A percentile compares a stretch with the other conserved stretches of the same genome.
Conservation (phyloP, 164 flowering plant genomes). For the Amborella trichopoda region DNA sequence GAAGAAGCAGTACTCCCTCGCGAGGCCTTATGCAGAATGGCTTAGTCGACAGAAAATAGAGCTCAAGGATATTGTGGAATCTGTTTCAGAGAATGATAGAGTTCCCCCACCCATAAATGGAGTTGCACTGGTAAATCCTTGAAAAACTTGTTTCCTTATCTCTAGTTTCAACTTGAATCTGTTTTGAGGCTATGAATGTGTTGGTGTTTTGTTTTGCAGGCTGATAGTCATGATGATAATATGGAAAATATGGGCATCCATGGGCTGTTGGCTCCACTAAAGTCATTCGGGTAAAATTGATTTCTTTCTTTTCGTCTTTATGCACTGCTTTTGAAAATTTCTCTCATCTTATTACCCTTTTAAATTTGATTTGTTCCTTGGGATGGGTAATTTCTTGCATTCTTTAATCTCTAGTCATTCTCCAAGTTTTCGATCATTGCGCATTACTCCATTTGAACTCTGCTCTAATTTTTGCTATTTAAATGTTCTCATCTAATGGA, state of each 20-base stretch:
- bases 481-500: too few relatives aligned
- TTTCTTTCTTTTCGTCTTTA: background rate
- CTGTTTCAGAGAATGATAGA: conserved; percentile 50
- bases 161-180: too few relatives aligned
- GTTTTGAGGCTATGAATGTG: too few relatives aligned
- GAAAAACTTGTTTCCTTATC: background rate
- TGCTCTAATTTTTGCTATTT: too few relatives aligned
- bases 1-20: conserved; percentile 79
- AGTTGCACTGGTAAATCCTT: conserved; percentile 47
- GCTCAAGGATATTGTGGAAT: conserved; percentile 58
- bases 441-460: too few relatives aligned
- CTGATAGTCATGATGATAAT: conserved; percentile 37
- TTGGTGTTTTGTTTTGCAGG: conserved; percentile 29
- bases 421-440: too few relatives aligned
- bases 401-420: too few relatives aligned
- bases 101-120: conserved; percentile 62
- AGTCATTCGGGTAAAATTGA: conserved; percentile 76
- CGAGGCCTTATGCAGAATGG: conserved; percentile 96
- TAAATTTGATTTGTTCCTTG: too few relatives aligned
- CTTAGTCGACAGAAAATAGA: conserved; percentile 76
- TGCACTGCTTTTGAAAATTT: background rate
- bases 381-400: too few relatives aligned
- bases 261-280: conserved; percentile 83
- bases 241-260: conserved; percentile 79
- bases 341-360: too few relatives aligned